phyloP scores from a whole-genome alignment of 2,329 filamentous ascomycete species.

The Phialocephala sp. region DNA sequence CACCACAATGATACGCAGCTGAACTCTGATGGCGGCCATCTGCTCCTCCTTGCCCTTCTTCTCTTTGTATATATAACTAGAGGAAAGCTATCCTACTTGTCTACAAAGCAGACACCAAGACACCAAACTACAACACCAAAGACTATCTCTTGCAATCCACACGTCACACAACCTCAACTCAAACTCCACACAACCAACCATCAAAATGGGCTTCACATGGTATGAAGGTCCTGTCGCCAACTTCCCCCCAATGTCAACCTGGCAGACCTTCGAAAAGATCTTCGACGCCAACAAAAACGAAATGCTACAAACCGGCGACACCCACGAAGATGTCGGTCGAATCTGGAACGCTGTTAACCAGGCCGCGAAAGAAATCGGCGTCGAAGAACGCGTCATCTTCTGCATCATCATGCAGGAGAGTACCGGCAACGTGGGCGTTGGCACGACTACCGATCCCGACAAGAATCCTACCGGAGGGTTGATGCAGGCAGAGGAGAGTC shows the following conservation, averaged over 20 bases:
- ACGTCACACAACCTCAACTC: not conserved
- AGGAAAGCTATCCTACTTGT: not conserved
- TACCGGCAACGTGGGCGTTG: conserved; percentile 22
- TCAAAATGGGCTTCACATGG: not conserved
- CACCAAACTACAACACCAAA: not conserved
- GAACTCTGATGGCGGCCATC: not conserved
- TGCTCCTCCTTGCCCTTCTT: not conserved
- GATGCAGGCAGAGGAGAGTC: conserved; percentile 27
- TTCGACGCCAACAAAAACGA: conserved; percentile 17
- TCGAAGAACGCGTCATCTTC: conserved; percentile 29
- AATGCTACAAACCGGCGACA: conserved; percentile 3
- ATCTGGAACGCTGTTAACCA: conserved; percentile 22
- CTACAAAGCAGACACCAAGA: not conserved
- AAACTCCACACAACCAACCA: not conserved
- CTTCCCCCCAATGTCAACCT: conserved; percentile 19
- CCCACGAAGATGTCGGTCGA: conserved; percentile 19
- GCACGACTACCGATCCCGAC: conserved; percentile 12
- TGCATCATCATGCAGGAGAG: conserved; percentile 32
- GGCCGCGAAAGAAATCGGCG: conserved; percentile 24
- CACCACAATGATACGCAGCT: not conserved
- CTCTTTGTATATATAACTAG: not conserved
- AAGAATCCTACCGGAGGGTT: conserved; percentile 16
- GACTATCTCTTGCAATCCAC: not conserved
- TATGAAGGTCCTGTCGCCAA: conserved; percentile 21
- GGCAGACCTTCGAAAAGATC: conserved; percentile 21